phyloP scores from a whole-genome alignment of 208 protist species.

The Leishmania tarentolae region DNA sequence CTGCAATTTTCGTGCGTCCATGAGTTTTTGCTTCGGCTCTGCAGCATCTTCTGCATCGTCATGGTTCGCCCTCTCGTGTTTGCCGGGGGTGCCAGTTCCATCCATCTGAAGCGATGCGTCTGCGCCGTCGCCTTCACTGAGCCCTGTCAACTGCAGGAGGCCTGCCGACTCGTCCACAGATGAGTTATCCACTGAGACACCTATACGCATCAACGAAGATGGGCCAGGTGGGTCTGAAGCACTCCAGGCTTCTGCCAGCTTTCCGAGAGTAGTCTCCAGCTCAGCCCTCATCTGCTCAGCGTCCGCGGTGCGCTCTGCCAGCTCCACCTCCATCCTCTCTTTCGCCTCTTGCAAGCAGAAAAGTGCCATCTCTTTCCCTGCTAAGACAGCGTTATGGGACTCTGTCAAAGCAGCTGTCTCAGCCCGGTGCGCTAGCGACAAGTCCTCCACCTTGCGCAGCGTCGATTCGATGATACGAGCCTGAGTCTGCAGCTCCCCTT shows the following conservation, averaged over 20 bases:
- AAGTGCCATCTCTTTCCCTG: slow-evolving; percentile 8
- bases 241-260: slow-evolving; percentile 10
- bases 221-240: not conserved
- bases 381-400: not conserved
- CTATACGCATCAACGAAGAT: not conserved
- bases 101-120: not conserved
- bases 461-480: slow-evolving; percentile 9
- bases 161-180: not conserved
- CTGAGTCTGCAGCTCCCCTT: slow-evolving; percentile 22
- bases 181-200: not conserved
- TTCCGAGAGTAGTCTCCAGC: not conserved
- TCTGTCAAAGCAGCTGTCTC: slow-evolving; percentile 9
- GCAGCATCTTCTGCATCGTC: not conserved
- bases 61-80: not conserved
- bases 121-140: not conserved
- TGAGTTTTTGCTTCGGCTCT: not conserved
- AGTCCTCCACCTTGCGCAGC: slow-evolving; percentile 18
- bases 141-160: not conserved
- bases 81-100: not conserved
- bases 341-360: slow-evolving; percentile 6
- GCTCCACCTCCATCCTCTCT: slow-evolving; percentile 1
- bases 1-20: slow-evolving; percentile 20
- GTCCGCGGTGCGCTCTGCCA: slow-evolving; percentile 1
- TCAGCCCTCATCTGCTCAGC: slow-evolving; percentile 7
- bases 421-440: slow-evolving; percentile 10